Percentiles rank a stretch among this genome's conserved stretches.
Evolutionary conservation across 2,329 filamentous ascomycete species (phyloP).

Genomic region (Penicillium brasilianum): DNA sequence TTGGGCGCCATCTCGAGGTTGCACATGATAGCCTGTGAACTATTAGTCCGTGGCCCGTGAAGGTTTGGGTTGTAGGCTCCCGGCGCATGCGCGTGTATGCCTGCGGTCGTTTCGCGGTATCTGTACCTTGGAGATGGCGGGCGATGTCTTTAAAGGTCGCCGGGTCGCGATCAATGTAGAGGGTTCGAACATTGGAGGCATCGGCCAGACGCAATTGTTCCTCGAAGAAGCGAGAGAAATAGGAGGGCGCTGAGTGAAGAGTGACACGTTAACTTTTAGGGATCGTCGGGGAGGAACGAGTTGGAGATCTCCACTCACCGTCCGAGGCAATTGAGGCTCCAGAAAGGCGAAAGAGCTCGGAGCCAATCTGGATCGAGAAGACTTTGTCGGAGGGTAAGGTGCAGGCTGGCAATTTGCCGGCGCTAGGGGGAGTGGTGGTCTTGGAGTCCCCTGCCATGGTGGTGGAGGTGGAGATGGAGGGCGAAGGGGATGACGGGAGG

Average conservation of each 20-base stretch:
- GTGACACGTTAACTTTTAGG: conserved; percentile 48
- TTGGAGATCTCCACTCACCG: conserved; percentile 57
- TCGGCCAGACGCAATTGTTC: conserved; percentile 74
- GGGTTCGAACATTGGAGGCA: conserved; percentile 69
- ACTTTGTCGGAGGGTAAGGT: conserved; percentile 63
- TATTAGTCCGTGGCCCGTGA: conserved; percentile 10
- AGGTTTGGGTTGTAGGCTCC: not conserved
- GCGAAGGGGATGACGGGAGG: not conserved
- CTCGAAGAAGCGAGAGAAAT: conserved; percentile 92
- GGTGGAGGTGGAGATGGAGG: not conserved
- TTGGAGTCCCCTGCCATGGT: conserved; percentile 7
- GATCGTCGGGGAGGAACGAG: conserved; percentile 4
- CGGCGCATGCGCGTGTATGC: not conserved
- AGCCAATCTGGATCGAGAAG: conserved; percentile 73
- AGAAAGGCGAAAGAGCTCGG: conserved; percentile 70
- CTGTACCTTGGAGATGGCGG: conserved; percentile 76
- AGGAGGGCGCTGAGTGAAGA: conserved; percentile 74
- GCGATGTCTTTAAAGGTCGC: conserved; percentile 87
- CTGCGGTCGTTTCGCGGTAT: not conserved
- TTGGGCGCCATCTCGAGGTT: conserved; percentile 79
- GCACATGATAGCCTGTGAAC: conserved; percentile 74
- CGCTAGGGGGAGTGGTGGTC: conserved; percentile 10
- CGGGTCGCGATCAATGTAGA: conserved; percentile 95
- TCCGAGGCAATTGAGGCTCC: conserved; percentile 73
- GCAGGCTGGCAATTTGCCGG: conserved; percentile 14